Conservation (phyloP, 768 basidiomycete species). For the Cystobasidium ongulense region DNA sequence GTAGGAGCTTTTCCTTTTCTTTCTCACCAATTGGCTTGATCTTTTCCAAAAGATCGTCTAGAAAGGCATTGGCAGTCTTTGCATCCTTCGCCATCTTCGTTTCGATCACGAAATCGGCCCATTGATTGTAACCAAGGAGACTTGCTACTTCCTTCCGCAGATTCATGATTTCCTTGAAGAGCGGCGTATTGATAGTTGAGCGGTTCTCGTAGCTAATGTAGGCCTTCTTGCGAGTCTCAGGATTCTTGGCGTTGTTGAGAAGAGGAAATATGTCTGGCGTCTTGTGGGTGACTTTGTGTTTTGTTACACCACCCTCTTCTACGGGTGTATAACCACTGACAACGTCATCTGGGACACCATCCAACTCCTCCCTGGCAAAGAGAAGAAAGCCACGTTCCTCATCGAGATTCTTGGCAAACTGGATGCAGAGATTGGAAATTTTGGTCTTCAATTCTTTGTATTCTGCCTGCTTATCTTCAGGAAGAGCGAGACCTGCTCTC, state of each 20-base stretch:
- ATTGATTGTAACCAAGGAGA: slow-evolving; percentile 64
- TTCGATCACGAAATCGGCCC: slow-evolving; percentile 78
- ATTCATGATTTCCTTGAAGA: slow-evolving; percentile 58
- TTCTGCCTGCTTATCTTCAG: slow-evolving; percentile 57
- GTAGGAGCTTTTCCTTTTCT: slow-evolving; percentile 61
- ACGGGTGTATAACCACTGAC: slow-evolving; percentile 67
- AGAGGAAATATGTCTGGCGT: slow-evolving; percentile 73
- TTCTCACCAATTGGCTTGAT: slow-evolving; percentile 63
- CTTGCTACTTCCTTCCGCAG: slow-evolving; percentile 63
- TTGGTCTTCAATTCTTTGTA: slow-evolving; percentile 61
- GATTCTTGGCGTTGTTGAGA: slow-evolving; percentile 50
- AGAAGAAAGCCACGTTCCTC: slow-evolving; percentile 61
- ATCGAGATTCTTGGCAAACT: slow-evolving; percentile 83
- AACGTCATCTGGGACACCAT: slow-evolving; percentile 68
- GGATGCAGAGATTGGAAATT: slow-evolving; percentile 64
- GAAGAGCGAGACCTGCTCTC: slow-evolving; percentile 66
- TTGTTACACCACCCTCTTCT: slow-evolving; percentile 50
- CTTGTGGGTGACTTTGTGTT: slow-evolving; percentile 70
- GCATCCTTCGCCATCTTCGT: slow-evolving; percentile 53
- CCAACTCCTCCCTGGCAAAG: slow-evolving; percentile 33
- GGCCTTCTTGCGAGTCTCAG: slow-evolving; percentile 60
- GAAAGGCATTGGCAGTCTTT: slow-evolving; percentile 58
- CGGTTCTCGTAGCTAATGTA: slow-evolving; percentile 63
- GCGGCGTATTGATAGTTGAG: slow-evolving; percentile 60
- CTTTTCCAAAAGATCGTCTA: slow-evolving; percentile 65